phyloP scores from a whole-genome alignment of 1,139 yeast species.

The Pichia sp. region DNA sequence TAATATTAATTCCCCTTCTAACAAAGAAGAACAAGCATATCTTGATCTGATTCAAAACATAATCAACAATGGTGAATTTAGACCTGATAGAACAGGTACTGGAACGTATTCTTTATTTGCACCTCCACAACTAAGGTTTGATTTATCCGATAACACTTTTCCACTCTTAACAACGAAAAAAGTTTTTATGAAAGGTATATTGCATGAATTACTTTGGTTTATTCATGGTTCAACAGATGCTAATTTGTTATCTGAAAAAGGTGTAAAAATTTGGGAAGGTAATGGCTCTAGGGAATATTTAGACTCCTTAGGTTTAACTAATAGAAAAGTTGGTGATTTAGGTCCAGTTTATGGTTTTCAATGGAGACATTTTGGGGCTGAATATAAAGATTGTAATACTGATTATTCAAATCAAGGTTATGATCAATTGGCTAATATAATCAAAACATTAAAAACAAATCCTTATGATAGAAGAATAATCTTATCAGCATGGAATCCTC shows the following conservation, averaged over 20 bases:
- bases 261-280: constrained; percentile 97
- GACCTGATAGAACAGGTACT: constrained; percentile 96
- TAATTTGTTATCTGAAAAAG: constrained; percentile 65
- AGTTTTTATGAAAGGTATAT: constrained; percentile 84
- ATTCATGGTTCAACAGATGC: constrained; percentile 88
- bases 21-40: constrained; percentile 74
- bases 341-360: constrained; percentile 99
- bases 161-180: constrained; percentile 93
- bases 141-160: constrained; percentile 60
- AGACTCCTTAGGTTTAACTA: constrained; percentile 71
- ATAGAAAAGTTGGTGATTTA: constrained; percentile 86
- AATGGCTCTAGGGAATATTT: constrained; percentile 93
- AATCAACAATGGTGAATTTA: constrained; percentile 75
- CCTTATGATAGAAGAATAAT: constrained; percentile 95
- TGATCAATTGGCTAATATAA: constrained; percentile 81
- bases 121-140: constrained; percentile 91
- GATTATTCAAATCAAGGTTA: constrained; percentile 85
- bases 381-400: constrained; percentile 75
- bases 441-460: constrained; percentile 70
- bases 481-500: constrained; percentile 97
- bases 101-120: constrained; percentile 89
- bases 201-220: constrained; percentile 90
- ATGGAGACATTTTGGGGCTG: constrained; percentile 99
- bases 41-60: constrained; percentile 74
- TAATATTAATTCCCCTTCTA: constrained; percentile 16